These are phyloP conservation scores for Arachis hypogaea DNA, from an alignment of 306 rosid species.

Conservation along the genomic window DNA sequence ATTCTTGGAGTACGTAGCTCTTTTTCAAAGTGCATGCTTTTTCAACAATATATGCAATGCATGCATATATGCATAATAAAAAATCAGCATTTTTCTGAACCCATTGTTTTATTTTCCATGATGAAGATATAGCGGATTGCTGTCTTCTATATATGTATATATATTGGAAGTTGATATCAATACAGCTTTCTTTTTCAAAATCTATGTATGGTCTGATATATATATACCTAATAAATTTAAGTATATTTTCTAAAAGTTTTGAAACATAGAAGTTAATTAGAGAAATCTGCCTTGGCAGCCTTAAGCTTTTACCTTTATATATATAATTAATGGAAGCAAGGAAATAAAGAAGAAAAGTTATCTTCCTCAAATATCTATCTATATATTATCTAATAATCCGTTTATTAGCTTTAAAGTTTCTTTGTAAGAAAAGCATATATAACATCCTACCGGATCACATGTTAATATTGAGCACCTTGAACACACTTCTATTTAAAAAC, in stretches of 20 bases:
- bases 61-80: not conserved
- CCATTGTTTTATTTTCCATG: conserved; percentile 3
- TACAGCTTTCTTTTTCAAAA: not conserved
- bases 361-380: conserved; percentile 18
- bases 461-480: conserved; percentile 12
- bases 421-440: not conserved
- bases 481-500: not conserved
- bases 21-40: not conserved
- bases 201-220: conserved; percentile 16
- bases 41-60: not conserved
- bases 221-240: not conserved
- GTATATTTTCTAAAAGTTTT: not conserved
- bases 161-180: not conserved
- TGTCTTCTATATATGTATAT: not conserved
- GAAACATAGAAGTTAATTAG: not conserved
- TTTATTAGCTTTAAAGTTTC: conserved; percentile 1
- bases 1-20: conserved; percentile 21
- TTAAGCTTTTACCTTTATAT: conserved; percentile 11
- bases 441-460: conserved; percentile 40
- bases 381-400: too few relatives aligned
- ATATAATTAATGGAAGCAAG: not conserved
- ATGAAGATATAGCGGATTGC: not conserved
- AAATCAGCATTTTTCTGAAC: conserved; percentile 11
- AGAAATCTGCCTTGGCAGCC: conserved; percentile 26
- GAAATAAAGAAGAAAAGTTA: not conserved